A percentile compares a stretch with the other conserved stretches of the same genome.
Evolutionary conservation across 1,284 basidiomycete genomes (phyloP).

Genomic region (Apiotrichum domesticum): DNA sequence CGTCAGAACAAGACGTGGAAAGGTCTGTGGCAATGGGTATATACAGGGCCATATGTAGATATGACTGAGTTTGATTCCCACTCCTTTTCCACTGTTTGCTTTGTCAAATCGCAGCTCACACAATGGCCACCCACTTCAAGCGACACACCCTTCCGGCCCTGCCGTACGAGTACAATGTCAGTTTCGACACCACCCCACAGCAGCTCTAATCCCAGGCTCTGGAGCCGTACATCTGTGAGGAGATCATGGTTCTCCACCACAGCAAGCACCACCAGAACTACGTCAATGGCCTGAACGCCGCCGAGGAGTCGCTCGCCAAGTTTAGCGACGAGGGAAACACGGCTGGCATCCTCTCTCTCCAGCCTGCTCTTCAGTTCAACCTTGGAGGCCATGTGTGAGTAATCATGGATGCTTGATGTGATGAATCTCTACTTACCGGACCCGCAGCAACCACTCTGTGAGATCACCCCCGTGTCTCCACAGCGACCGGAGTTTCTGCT

Average conservation of each 20-base stretch:
- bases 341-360: conserved; percentile 76
- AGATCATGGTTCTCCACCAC: conserved; percentile 93
- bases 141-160: no score
- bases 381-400: conserved; percentile 63
- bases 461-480: conserved; percentile 3
- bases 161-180: no score
- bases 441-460: conserved; percentile 41
- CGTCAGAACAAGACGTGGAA: no score
- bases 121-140: background rate
- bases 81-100: no score
- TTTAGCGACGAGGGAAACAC: conserved; percentile 53
- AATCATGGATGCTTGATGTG: background rate
- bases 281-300: conserved; percentile 83
- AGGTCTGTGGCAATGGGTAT: no score
- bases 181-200: no score
- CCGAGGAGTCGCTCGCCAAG: conserved; percentile 71
- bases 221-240: conserved; percentile 55
- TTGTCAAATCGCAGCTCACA: no score
- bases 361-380: conserved; percentile 83
- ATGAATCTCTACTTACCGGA: background rate
- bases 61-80: no score
- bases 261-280: conserved; percentile 93
- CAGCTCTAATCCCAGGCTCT: conserved; percentile 41
- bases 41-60: no score
- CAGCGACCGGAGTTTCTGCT: background rate